Conservation (phyloP, 345 rosid genomes). For the Boechera stricta region DNA sequence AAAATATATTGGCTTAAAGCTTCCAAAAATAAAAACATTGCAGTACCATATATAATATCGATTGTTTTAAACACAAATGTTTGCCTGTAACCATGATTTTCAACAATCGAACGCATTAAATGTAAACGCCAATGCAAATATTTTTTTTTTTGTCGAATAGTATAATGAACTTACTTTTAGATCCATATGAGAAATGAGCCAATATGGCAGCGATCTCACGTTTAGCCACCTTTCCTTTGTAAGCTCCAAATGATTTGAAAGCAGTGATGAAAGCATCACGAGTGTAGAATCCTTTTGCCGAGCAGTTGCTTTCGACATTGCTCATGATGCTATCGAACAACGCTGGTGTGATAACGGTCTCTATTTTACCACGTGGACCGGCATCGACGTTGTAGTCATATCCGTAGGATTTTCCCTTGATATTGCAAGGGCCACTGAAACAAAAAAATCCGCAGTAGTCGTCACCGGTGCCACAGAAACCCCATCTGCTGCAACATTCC, state of each 20-base stretch:
- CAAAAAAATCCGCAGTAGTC: conserved; percentile 38
- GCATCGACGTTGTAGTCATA: conserved; percentile 39
- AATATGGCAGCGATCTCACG: conserved; percentile 61
- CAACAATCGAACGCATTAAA: not conserved
- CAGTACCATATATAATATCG: not conserved
- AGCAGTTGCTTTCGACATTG: conserved; percentile 47
- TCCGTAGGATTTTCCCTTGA: conserved; percentile 25
- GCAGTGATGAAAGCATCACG: conserved; percentile 44
- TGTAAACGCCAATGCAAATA: too few relatives aligned
- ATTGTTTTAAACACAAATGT: not conserved
- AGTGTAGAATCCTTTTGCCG: conserved; percentile 55
- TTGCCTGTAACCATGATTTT: too few relatives aligned
- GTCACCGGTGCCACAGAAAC: conserved; percentile 23
- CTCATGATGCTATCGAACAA: conserved; percentile 55
- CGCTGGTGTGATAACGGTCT: conserved; percentile 46
- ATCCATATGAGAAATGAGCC: conserved; percentile 55
- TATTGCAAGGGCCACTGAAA: conserved; percentile 36
- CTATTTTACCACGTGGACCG: conserved; percentile 41
- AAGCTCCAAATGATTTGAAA: conserved; percentile 35
- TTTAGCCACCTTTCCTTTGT: conserved; percentile 51
- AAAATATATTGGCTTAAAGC: not conserved
- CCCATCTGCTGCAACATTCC: conserved; percentile 43
- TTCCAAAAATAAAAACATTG: not conserved
- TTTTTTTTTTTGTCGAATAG: too few relatives aligned
- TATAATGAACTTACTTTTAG: conserved; percentile 48